phyloP scores from a whole-genome alignment of 176 grass and related monocot genomes.

The Triticum dicoccoides region DNA sequence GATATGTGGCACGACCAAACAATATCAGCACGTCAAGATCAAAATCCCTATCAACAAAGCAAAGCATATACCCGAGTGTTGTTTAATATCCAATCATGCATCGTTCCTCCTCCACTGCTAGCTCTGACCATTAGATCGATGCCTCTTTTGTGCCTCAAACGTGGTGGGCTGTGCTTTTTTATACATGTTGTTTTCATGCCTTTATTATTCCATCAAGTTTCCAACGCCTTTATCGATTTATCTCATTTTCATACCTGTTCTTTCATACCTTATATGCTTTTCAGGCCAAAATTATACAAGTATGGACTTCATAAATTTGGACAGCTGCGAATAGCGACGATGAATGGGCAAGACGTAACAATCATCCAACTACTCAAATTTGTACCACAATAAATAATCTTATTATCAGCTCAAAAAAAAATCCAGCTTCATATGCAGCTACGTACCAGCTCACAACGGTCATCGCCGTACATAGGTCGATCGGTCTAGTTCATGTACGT shows the following conservation, averaged over 20 bases:
- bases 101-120: not conserved
- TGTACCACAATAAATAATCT: not conserved
- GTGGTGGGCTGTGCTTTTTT: not conserved
- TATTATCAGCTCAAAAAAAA: not conserved
- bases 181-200: not conserved
- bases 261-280: not conserved
- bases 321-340: not conserved
- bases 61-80: not conserved
- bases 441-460: not conserved
- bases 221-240: not conserved
- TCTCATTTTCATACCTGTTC: not conserved
- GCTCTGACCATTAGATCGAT: not conserved
- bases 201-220: not conserved
- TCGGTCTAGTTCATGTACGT: not conserved
- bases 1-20: not conserved
- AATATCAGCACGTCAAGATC: not conserved
- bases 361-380: not conserved
- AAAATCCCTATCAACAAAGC: not conserved
- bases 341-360: not conserved
- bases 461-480: not conserved
- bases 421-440: not conserved
- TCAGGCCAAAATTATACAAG: too few relatives aligned
- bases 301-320: too few relatives aligned
- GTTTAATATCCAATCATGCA: not conserved
- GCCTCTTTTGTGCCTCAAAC: not conserved